These are phyloP conservation scores for Carallia pectinifolia DNA, from an alignment of 345 rosid genomes.

Conservation along the genomic window DNA sequence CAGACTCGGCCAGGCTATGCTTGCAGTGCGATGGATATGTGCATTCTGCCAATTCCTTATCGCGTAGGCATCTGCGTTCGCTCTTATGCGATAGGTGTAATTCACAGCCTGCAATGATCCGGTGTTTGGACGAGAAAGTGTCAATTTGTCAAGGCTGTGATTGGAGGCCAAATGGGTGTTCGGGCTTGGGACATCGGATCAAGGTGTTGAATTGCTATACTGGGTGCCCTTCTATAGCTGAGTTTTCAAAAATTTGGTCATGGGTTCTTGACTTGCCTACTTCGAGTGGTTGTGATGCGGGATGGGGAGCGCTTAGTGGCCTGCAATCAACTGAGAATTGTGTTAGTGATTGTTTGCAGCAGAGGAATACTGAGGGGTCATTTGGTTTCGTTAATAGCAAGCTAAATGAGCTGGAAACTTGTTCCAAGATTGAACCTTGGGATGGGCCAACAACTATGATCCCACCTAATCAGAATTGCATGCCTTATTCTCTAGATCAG, in stretches of 20 bases:
- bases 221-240: conserved; percentile 60
- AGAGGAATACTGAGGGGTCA: conserved; percentile 24
- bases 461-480: conserved; percentile 31
- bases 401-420: conserved; percentile 26
- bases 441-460: conserved; percentile 18
- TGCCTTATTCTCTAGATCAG: conserved; percentile 42
- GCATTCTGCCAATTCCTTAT: conserved; percentile 65
- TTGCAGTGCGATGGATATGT: conserved; percentile 59
- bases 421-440: conserved; percentile 33
- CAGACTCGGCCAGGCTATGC: conserved; percentile 70
- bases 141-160: conserved; percentile 64
- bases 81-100: conserved; percentile 62
- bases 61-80: conserved; percentile 60
- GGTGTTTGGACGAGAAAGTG: conserved; percentile 53
- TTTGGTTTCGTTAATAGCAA: conserved; percentile 27
- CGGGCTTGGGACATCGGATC: conserved; percentile 41
- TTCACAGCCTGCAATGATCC: conserved; percentile 47
- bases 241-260: conserved; percentile 61
- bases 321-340: conserved; percentile 26
- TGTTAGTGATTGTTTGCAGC: conserved; percentile 26
- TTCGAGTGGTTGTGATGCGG: conserved; percentile 18
- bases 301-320: conserved; percentile 25
- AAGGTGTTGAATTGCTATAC: conserved; percentile 42
- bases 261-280: conserved; percentile 41
- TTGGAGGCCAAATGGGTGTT: conserved; percentile 45